A percentile compares a stretch with the other conserved stretches of the same genome.
These are phyloP conservation scores for Salvia sclarea DNA, from an alignment of 305 asterid genomes.

Conservation along the genomic window DNA sequence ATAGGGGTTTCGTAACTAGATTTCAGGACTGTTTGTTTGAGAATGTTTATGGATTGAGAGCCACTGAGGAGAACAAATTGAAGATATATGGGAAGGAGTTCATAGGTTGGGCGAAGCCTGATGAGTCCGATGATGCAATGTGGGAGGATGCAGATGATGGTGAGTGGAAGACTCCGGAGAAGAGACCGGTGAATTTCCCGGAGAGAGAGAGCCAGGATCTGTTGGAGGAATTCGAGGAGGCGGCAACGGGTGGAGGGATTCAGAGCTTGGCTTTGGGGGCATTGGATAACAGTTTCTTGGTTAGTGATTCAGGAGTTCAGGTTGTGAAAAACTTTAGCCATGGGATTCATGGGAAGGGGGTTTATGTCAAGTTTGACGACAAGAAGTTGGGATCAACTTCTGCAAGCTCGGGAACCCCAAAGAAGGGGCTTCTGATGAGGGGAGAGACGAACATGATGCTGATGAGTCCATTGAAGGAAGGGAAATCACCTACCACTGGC, in stretches of 20 bases:
- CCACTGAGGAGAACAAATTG: slow-evolving; percentile 77
- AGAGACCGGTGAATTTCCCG: slow-evolving; percentile 41
- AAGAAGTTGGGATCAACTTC: slow-evolving; percentile 44
- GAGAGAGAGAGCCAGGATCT: slow-evolving; percentile 73
- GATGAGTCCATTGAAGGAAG: slow-evolving; percentile 84
- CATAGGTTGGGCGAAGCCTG: slow-evolving; percentile 84
- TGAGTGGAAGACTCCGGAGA: slow-evolving; percentile 61
- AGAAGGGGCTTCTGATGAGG: slow-evolving; percentile 87
- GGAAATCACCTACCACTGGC: slow-evolving; percentile 65
- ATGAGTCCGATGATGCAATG: slow-evolving; percentile 81
- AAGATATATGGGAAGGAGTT: slow-evolving; percentile 88
- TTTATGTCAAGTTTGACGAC: slow-evolving; percentile 70
- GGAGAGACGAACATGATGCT: slow-evolving; percentile 97
- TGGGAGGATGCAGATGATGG: slow-evolving; percentile 96
- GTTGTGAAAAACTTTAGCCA: slow-evolving; percentile 94
- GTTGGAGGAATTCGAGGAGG: slow-evolving; percentile 90
- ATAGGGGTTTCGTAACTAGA: slow-evolving; percentile 61
- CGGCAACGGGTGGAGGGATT: slow-evolving; percentile 77
- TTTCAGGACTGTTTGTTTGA: slow-evolving; percentile 86
- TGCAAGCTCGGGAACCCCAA: slow-evolving; percentile 58
- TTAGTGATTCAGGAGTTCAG: slow-evolving; percentile 85
- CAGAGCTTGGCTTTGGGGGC: slow-evolving; percentile 97
- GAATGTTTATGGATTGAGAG: slow-evolving; percentile 74
- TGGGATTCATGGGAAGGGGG: slow-evolving; percentile 97
- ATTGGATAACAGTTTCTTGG: slow-evolving; percentile 88